Percentiles rank a stretch among this genome's conserved stretches.
Evolutionary conservation across 129 eudicot species (phyloP).

Genomic region (Tagetes patula): DNA sequence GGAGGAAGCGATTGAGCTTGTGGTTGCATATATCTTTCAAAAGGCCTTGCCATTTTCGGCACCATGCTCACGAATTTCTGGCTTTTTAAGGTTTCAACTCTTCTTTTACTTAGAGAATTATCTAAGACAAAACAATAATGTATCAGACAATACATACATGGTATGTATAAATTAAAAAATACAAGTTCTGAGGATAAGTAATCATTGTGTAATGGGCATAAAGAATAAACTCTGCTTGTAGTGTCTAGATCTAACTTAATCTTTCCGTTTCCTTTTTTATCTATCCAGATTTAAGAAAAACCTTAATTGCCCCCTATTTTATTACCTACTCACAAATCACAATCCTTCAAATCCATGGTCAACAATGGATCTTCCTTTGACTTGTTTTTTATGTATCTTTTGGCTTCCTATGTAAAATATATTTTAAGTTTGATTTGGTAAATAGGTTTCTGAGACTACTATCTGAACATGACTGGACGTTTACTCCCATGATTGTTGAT

Average conservation of each 20-base stretch:
- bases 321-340: too few species aligned
- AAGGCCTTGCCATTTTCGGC: constrained; percentile 71
- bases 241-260: background rate
- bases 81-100: constrained; percentile 66
- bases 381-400: background rate
- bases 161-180: background rate
- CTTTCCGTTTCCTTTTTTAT: too few species aligned
- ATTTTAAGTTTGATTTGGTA: constrained; percentile 11
- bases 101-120: too few species aligned
- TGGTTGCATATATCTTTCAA: constrained; percentile 75
- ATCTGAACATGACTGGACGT: constrained; percentile 81
- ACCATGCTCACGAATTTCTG: constrained; percentile 77
- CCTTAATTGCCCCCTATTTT: too few species aligned
- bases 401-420: constrained; percentile 1
- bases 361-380: background rate
- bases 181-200: constrained; percentile 8
- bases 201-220: background rate
- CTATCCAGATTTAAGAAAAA: background rate
- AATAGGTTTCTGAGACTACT: constrained; percentile 78
- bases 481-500: constrained; percentile 79
- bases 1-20: constrained; percentile 81
- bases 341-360: background rate
- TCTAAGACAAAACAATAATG: background rate
- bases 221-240: background rate
- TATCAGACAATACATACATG: background rate